Evolutionary conservation across 2,329 filamentous ascomycete genomes (phyloP), one percentile per base, ranked within the genome.

Genomic region (Sclerotinia glacialis): DNA sequence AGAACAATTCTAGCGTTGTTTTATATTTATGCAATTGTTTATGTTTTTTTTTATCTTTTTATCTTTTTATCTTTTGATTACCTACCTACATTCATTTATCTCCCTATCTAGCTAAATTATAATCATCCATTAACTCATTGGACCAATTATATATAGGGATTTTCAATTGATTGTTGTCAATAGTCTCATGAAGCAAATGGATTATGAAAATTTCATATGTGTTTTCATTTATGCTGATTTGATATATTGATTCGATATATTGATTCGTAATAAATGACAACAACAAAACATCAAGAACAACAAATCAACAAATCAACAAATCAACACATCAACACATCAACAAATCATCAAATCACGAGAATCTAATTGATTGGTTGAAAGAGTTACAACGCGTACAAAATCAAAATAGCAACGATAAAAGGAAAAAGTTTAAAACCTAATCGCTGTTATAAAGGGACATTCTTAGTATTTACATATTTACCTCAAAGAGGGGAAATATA

Each of bases 21-120:
- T 58, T 58, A 46, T 58, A 28, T 31, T 58, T 46, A 58, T 58
- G 26, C 18, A 58, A n/a, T 55, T 55, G 18, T 46, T 58, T 44
- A 9, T 31, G 12, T 28, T 28, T 1, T n/a, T n/a, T n/a, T 28
- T 42, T 56, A 18, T 18, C 16, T 28, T 52, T 2, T 52, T n/a
- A n/a, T n/a, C n/a, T n/a, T n/a, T 28, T 42, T 56, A 18, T 18
- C 16, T 28, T 52, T 2, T 52, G 14, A 2, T 52, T 28, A 52
- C 11, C 34, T 37, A 37, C 1, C 28, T 58, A 6, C 16, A 59
- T n/a, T n/a, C 16, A 8, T 21, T 1, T 31, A 46, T 3, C 55
- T 31, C 31, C 4, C 2, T 44, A 53, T 2, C 49, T 52, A 28
- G 3, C 49, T 52, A 52, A 5, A 5, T 12, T 31, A 28, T 52